phyloP scores from a whole-genome alignment of 805 yeast genomes.

The Hanseniaspora occidentalis region DNA sequence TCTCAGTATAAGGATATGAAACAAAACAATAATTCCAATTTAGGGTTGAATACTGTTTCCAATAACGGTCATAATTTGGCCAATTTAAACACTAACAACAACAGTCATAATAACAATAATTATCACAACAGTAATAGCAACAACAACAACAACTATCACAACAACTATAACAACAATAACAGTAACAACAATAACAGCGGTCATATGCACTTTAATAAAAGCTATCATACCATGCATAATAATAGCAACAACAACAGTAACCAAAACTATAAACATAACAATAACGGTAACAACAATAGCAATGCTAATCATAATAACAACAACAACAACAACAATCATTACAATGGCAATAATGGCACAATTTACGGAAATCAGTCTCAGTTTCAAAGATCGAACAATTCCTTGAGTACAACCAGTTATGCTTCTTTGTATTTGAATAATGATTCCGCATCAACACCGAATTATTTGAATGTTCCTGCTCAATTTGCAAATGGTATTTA shows the following conservation, averaged over 20 bases:
- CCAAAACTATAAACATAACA: conserved; percentile 1
- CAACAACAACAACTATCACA: conserved; percentile 3
- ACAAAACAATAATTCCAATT: conserved; percentile 3
- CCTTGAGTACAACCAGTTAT: neutral
- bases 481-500: neutral
- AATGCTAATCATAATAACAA: neutral
- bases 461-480: conserved; percentile 1
- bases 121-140: neutral
- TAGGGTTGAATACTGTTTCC: neutral
- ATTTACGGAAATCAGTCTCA: conserved; percentile 2
- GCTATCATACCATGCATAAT: too few relatives aligned
- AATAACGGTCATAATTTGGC: neutral
- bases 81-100: neutral
- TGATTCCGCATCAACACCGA: neutral
- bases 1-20: conserved; percentile 17
- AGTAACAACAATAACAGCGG: conserved; percentile 7
- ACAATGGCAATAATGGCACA: neutral
- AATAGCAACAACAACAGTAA: neutral
- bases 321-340: neutral
- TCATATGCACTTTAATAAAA: neutral
- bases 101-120: neutral
- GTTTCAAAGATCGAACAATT: conserved; percentile 2
- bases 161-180: conserved; percentile 6
- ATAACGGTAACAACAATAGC: neutral
- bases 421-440: conserved; percentile 1